These are phyloP conservation scores for Wickerhamomyces silvicola DNA, from an alignment of 805 yeast species.

Conservation along the genomic window DNA sequence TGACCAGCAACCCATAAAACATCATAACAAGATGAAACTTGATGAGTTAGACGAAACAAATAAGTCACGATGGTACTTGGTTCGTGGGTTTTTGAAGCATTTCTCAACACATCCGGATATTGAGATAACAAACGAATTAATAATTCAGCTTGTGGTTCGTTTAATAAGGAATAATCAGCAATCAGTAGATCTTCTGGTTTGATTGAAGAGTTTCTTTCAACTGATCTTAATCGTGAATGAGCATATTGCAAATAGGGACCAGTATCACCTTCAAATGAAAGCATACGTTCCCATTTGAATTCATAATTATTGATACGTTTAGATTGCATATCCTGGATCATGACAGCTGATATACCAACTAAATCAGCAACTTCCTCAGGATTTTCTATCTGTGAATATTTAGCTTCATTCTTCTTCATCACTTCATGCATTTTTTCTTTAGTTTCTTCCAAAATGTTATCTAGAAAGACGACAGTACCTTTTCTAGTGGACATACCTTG, in stretches of 20 bases:
- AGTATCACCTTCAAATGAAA: constrained; percentile 97
- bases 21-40: constrained; percentile 94
- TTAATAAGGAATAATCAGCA: constrained; percentile 56
- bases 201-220: constrained; percentile 76
- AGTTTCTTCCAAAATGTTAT: constrained; percentile 87
- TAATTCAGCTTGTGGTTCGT: constrained; percentile 63
- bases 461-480: constrained; percentile 98
- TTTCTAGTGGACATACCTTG: constrained; percentile 97
- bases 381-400: constrained; percentile 86
- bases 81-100: constrained; percentile 78
- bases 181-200: constrained; percentile 33
- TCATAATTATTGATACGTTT: constrained; percentile 94
- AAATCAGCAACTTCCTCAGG: constrained; percentile 95
- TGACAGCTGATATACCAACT: constrained; percentile 94
- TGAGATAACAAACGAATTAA: constrained; percentile 76
- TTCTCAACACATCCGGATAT: constrained; percentile 84
- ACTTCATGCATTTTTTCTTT: constrained; percentile 93
- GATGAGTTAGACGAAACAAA: constrained; percentile 85
- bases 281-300: constrained; percentile 97
- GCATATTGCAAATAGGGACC: constrained; percentile 99
- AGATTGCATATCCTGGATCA: constrained; percentile 98
- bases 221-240: constrained; percentile 92
- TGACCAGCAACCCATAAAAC: constrained; percentile 97
- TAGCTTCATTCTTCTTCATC: constrained; percentile 85
- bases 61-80: constrained; percentile 94